Evolutionary conservation across 1,284 basidiomycete genomes (phyloP).

Genomic region (Ustilago cynodontis): DNA sequence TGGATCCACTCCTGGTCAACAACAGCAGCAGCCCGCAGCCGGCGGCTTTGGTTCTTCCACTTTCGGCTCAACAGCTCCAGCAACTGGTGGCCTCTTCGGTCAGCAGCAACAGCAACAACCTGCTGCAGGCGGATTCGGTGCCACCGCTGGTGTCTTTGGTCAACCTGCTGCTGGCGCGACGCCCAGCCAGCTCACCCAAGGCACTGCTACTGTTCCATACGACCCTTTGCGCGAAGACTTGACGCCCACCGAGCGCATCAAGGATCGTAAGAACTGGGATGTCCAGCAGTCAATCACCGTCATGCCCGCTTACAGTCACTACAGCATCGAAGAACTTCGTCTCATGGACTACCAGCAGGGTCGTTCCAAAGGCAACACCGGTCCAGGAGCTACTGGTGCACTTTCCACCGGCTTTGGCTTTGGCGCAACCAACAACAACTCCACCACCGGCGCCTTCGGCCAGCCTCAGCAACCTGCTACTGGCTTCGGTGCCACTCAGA

Average conservation of each 20-base stretch:
- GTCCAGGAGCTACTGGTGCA: slow-evolving; percentile 46
- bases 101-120: slow-evolving; percentile 47
- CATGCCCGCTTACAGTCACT: slow-evolving; percentile 58
- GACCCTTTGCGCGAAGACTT: slow-evolving; percentile 59
- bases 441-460: slow-evolving; percentile 39
- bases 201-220: slow-evolving; percentile 60
- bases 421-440: slow-evolving; percentile 31
- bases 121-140: slow-evolving; percentile 48
- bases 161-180: slow-evolving; percentile 31
- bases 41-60: slow-evolving; percentile 52
- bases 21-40: slow-evolving; percentile 40
- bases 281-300: slow-evolving; percentile 61
- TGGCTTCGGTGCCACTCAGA: slow-evolving; percentile 46
- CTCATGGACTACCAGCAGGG: slow-evolving; percentile 64
- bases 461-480: slow-evolving; percentile 57
- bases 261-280: slow-evolving; percentile 62
- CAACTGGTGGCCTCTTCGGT: slow-evolving; percentile 52
- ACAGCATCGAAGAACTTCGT: slow-evolving; percentile 62
- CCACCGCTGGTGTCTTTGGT: slow-evolving; percentile 40
- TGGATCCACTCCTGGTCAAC: slow-evolving; percentile 39
- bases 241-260: slow-evolving; percentile 58
- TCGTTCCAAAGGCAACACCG: slow-evolving; percentile 56
- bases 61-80: slow-evolving; percentile 32
- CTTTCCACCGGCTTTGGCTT: slow-evolving; percentile 56
- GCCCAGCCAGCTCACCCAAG: slow-evolving; percentile 55